These are phyloP conservation scores for Diaporthe capsici DNA, from an alignment of 2,329 filamentous ascomycete species.

Conservation along the genomic window DNA sequence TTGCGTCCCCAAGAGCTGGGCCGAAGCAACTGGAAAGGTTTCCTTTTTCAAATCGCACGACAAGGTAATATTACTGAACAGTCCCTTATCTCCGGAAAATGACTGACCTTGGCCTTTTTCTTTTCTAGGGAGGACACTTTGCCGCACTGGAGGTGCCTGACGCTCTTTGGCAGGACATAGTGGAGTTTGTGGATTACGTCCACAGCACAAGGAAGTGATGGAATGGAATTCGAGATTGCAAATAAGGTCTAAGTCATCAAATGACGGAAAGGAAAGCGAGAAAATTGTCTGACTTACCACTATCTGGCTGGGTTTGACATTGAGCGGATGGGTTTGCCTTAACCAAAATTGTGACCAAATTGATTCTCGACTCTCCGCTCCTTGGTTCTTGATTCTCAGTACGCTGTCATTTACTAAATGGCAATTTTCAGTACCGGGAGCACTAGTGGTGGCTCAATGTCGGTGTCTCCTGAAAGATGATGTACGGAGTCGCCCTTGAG, in stretches of 20 bases:
- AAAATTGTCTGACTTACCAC: too few species aligned
- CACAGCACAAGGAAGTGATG: conserved; percentile 4
- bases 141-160: conserved; percentile 61
- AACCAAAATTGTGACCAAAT: background rate
- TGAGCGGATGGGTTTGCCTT: background rate
- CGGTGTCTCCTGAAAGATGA: background rate
- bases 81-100: background rate
- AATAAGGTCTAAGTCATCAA: too few species aligned
- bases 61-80: conserved; percentile 37
- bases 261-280: background rate
- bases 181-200: conserved; percentile 53
- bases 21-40: conserved; percentile 45
- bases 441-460: too few species aligned
- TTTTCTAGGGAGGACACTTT: conserved; percentile 65
- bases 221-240: background rate
- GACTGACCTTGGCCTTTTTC: background rate
- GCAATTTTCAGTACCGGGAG: background rate
- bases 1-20: conserved; percentile 54
- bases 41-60: conserved; percentile 38
- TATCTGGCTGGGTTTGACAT: background rate
- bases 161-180: conserved; percentile 58
- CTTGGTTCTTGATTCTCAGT: too few species aligned
- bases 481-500: background rate
- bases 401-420: background rate
- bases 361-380: background rate